These are phyloP conservation scores for Rhodotorula sp. DNA, from an alignment of 1,284 basidiomycete species.

Conservation along the genomic window DNA sequence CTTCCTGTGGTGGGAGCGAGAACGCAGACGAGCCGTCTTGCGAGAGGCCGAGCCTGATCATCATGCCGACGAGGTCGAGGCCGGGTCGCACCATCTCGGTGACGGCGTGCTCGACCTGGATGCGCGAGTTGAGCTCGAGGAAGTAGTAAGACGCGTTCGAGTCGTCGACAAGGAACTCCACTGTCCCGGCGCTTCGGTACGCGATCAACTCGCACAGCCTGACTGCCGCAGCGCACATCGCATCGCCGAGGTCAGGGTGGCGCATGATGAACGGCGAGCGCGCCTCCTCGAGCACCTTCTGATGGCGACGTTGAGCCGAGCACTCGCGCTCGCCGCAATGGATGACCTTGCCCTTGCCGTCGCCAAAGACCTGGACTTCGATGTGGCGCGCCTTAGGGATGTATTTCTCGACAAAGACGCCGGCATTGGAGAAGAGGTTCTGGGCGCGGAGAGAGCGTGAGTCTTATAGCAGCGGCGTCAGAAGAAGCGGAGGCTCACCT, in stretches of 20 bases:
- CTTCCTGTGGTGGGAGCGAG: constrained; percentile 2
- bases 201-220: constrained; percentile 55
- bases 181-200: constrained; percentile 50
- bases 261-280: constrained; percentile 54
- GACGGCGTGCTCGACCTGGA: constrained; percentile 71
- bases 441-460: constrained; percentile 1
- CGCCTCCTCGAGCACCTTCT: constrained; percentile 71
- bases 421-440: constrained; percentile 59
- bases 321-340: constrained; percentile 64
- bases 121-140: constrained; percentile 70
- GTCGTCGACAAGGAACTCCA: constrained; percentile 68
- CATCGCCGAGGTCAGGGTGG: constrained; percentile 45
- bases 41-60: constrained; percentile 58
- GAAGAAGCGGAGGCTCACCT: constrained; percentile 23
- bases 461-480: neutral
- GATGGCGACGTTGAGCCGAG: constrained; percentile 66
- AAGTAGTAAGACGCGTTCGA: constrained; percentile 62
- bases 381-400: constrained; percentile 54
- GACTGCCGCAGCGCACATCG: constrained; percentile 60
- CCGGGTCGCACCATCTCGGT: constrained; percentile 58
- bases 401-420: constrained; percentile 65
- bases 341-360: constrained; percentile 61
- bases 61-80: constrained; percentile 65
- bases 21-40: constrained; percentile 2
- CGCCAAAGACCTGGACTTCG: constrained; percentile 40